These are phyloP conservation scores for Xerophyta viscosa DNA, from an alignment of 106 monocot genomes.

Conservation along the genomic window DNA sequence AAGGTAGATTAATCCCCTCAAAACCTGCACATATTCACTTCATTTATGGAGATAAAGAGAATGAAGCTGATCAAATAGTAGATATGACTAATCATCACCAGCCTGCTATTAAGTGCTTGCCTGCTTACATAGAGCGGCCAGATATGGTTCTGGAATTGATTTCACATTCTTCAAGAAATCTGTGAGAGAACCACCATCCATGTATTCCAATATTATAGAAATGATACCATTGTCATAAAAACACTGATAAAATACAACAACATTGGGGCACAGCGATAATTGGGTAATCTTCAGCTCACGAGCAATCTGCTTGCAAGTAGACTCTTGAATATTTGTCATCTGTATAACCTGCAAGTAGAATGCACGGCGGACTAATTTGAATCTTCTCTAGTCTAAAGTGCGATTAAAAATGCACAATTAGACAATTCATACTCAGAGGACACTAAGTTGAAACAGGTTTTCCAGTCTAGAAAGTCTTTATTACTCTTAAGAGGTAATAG, in stretches of 20 bases:
- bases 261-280: slow-evolving; percentile 48
- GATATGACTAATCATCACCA: too few species aligned
- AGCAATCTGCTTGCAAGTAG: slow-evolving; percentile 48
- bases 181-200: slow-evolving; percentile 81
- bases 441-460: too few species aligned
- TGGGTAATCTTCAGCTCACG: slow-evolving; percentile 78
- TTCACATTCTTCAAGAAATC: slow-evolving; percentile 39
- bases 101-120: slow-evolving; percentile 17
- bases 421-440: too few species aligned
- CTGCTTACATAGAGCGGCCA: slow-evolving; percentile 88
- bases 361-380: too few species aligned
- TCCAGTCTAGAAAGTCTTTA: too few species aligned
- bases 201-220: slow-evolving; percentile 87
- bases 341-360: background rate
- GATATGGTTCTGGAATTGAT: slow-evolving; percentile 73
- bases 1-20: slow-evolving; percentile 75
- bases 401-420: too few species aligned
- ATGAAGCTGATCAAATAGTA: too few species aligned
- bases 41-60: background rate
- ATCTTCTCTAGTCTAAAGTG: too few species aligned
- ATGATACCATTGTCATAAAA: slow-evolving; percentile 66
- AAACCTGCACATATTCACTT: slow-evolving; percentile 33
- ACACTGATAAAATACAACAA: slow-evolving; percentile 73
- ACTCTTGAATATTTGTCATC: slow-evolving; percentile 41
- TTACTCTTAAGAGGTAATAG: too few species aligned